Evolutionary conservation across 1,284 basidiomycete species (phyloP).

Genomic region (Dichomitus squalens): DNA sequence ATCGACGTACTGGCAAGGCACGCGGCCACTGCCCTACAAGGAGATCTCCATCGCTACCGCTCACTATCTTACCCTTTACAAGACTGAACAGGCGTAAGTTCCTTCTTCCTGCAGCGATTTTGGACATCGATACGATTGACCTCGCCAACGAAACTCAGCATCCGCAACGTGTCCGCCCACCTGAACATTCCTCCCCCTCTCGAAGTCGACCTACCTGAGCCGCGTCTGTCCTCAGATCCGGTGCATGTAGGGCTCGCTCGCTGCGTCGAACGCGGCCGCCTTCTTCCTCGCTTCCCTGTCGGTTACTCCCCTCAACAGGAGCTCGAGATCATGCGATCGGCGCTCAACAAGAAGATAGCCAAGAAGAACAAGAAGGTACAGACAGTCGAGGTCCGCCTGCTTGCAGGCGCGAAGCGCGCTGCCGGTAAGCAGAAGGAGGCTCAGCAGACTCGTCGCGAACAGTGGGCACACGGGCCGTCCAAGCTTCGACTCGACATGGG

Average conservation of each 20-base stretch:
- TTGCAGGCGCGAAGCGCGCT: constrained; percentile 5
- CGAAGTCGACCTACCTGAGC: constrained; percentile 6
- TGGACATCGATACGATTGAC: too few species aligned
- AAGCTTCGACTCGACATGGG: background rate
- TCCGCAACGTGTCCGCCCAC: background rate
- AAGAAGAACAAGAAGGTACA: background rate
- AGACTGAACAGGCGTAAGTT: constrained; percentile 10
- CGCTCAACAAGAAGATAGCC: background rate
- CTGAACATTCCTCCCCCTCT: constrained; percentile 7
- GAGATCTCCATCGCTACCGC: background rate
- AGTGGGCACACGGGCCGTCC: background rate
- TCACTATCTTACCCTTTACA: constrained; percentile 3
- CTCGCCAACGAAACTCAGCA: background rate
- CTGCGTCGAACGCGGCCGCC: background rate
- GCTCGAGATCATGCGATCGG: background rate
- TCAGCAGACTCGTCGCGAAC: background rate
- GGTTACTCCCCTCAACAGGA: background rate
- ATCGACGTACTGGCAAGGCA: constrained; percentile 13
- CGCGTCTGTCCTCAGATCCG: background rate
- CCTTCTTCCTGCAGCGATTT: too few species aligned
- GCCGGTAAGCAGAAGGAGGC: constrained; percentile 9
- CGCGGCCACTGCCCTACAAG: constrained; percentile 1
- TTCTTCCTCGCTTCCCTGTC: background rate
- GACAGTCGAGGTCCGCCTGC: background rate
- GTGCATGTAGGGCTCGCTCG: constrained; percentile 1